Evolutionary conservation across 2,329 filamentous ascomycete species (phyloP).

Genomic region (Paecilomyces dactylethromorphus): DNA sequence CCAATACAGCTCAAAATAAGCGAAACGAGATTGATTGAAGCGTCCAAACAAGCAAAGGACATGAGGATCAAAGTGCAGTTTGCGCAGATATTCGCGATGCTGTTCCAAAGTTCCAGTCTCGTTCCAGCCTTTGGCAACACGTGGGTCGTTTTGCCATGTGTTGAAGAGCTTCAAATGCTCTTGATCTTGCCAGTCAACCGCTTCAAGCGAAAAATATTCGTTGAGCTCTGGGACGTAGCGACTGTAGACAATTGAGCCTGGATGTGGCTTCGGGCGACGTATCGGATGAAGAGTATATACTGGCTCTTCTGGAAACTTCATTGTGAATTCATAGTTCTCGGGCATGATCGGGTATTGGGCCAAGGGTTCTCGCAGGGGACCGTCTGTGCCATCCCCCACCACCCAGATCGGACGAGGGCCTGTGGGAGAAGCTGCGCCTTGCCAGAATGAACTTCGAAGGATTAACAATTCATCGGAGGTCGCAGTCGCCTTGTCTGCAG

Average conservation of each 20-base stretch:
- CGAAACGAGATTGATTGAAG: constrained; percentile 5
- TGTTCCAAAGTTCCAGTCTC: constrained; percentile 9
- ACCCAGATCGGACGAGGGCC: constrained; percentile 8
- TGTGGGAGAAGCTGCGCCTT: constrained; percentile 9
- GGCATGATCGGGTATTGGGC: constrained; percentile 7
- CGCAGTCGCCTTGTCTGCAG: background rate
- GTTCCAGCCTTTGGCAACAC: constrained; percentile 9
- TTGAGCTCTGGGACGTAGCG: constrained; percentile 9
- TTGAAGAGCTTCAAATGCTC: constrained; percentile 8
- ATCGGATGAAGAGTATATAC: constrained; percentile 7
- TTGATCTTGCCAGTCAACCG: constrained; percentile 5
- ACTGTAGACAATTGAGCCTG: constrained; percentile 7
- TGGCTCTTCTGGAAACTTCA: constrained; percentile 6
- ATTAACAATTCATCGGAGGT: constrained; percentile 3
- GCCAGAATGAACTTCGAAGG: constrained; percentile 8
- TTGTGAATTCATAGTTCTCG: constrained; percentile 9
- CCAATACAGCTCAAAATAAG: constrained; percentile 7
- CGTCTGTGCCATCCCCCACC: constrained; percentile 11
- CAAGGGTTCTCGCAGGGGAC: constrained; percentile 1
- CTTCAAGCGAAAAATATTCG: constrained; percentile 7
- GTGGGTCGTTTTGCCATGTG: constrained; percentile 10
- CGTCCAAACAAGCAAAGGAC: constrained; percentile 6
- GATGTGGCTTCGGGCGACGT: constrained; percentile 5
- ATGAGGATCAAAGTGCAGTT: constrained; percentile 7
- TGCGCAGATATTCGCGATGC: constrained; percentile 8